Base-by-base conservation (phyloP, 768 basidiomycete genomes). In the Floccularia luteovirens region DNA sequence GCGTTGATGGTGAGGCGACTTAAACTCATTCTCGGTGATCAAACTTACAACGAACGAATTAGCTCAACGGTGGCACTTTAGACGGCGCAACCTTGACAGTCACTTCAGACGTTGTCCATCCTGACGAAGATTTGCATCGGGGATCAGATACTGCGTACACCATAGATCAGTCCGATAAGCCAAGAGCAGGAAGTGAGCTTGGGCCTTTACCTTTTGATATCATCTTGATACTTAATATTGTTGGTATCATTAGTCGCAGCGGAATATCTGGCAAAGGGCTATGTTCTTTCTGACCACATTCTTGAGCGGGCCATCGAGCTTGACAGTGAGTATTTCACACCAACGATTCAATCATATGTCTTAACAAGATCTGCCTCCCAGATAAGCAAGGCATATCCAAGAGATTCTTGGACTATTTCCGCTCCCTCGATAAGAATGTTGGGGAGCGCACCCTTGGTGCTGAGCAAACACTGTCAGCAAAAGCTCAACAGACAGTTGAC, bases 211-310 rank as follows among this genome's bases (percentile, higher is more conserved):
- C n/a, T n/a, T n/a, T n/a, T n/a, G n/a, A n/a, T n/a, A n/a, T n/a
- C n/a, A n/a, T n/a, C n/a, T n/a, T n/a, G n/a, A 50, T 51, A 80
- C 62, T 4, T 1, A 13, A 1, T 14, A 25, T 11, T 11, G 10
- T 16, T 25, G 24, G 16, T 13, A 12, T 21, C 45, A 42, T 45
- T 55, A 79, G 90, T 96, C 52, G 85, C 87, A 20, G 93, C 94
- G 21, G 94, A 97, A 59, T 90, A 93, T 60, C 75, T 99, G 32
- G 90, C 94, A 1, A 79, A 77, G 53, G 96, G 94, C 1, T 97
- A 98, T 63, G 53, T 54, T 37, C 72, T 98, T 20, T 78, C 80
- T 13, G 93, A 98, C 55, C 55, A 69, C 35, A 74, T 92, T 49
- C 69, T 98, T 33, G 70, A 84, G 49, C 74, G 74, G 36, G 84